Evolutionary conservation across 805 yeast species (phyloP), one percentile per base, ranked within the genome.

Genomic region (Ogataea salicorniae): DNA sequence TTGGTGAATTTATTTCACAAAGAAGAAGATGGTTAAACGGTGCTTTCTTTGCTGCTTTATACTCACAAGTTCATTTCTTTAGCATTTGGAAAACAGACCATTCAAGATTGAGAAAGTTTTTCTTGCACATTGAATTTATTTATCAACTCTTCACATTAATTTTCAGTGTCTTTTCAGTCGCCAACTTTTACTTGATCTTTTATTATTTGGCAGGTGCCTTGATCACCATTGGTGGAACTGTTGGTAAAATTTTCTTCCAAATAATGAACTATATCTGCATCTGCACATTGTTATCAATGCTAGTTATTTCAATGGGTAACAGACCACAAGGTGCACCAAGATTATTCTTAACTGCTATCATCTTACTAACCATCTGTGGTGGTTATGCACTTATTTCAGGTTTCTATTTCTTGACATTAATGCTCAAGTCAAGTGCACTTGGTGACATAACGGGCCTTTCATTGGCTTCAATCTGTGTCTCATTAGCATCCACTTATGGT

Each of bases 1-100:
- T 91, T 39, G 85, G 96, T n/a, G 98, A 94, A 62, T 89, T 94
- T 61, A 87, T 92, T 45, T 80, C 94, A 47, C 99, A 92, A 71
- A 84, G 99, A 72, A 84, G 99, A 72, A 83, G 99, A 74, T 92
- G 99, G 99, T 77, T 92, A 51, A 92, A 92, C 67, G 99, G 99
- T 64, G 95, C 99, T 2, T 79, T 94, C 62, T 94, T 94, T 71
- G 98, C 99, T 0, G 98, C 98, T 4, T 73, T 91, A 46, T 94
- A 86, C 64, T 83, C 97, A 2, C 87, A 87, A 54, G 61, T 87
- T 47, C 95, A 91, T 63, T 88, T 91, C 76, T 76, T 81, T 47
- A 86, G 87, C 57, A 86, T 94, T 47, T 92, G 97, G 96, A 72
- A 77, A 51, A 87, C 97, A 0, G 86, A 83, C 57, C 99, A 94